Conservation (phyloP, 257 asterid species). For the Linaria vulgaris region DNA sequence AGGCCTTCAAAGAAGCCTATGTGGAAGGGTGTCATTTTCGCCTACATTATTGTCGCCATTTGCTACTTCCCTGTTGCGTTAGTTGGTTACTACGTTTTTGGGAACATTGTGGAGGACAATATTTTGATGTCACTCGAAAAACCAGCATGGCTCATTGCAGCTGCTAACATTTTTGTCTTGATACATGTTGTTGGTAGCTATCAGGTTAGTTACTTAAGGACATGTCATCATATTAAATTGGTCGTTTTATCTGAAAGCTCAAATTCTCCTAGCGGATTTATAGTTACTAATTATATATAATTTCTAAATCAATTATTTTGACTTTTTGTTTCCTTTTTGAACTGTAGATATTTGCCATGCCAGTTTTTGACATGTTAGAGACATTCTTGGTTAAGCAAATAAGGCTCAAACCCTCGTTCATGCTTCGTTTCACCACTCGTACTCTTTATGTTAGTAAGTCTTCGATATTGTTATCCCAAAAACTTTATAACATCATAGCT, state of each 20-base stretch:
- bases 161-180: constrained; percentile 49
- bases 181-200: constrained; percentile 57
- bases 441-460: constrained; percentile 42
- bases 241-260: no score
- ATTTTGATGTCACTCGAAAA: constrained; percentile 40
- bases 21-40: constrained; percentile 55
- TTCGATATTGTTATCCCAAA: background rate
- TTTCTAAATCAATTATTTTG: no score
- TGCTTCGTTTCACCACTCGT: constrained; percentile 48
- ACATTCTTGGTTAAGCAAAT: constrained; percentile 42
- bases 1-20: constrained; percentile 49
- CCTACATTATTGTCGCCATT: constrained; percentile 38
- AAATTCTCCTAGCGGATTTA: no score
- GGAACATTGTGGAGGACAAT: constrained; percentile 49
- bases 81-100: constrained; percentile 40
- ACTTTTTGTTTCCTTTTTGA: background rate
- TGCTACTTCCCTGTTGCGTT: constrained; percentile 56
- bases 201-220: constrained; percentile 40
- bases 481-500: background rate
- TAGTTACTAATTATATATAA: no score
- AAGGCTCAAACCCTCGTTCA: constrained; percentile 34
- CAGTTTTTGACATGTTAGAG: constrained; percentile 65
- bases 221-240: no score
- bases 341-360: constrained; percentile 50
- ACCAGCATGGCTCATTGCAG: constrained; percentile 53